Base-by-base conservation (phyloP, 78 protist genomes). In the Dictyostelium firmibasis region DNA sequence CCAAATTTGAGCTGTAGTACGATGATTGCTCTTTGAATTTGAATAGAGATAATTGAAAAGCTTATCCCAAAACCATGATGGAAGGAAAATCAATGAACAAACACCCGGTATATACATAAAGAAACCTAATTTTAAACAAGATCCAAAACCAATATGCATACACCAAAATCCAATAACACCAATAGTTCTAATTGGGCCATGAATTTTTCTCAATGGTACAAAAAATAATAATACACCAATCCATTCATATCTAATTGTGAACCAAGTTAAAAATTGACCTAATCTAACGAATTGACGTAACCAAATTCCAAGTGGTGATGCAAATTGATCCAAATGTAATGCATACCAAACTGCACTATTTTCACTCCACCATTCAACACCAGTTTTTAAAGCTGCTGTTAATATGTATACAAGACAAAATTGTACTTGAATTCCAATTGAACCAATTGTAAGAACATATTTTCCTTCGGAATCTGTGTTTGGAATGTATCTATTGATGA, bases 101-200 rank as follows among this genome's bases (percentile, higher is more conserved):
- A 60, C 33, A 43, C 85, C 93, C 5, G 93, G 93, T 38, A 88
- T 88, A 41, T 64, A 88, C 86, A 64, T 88, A 67, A 88, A 88
- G 86, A 88, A 88, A 20, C 93, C 93, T 3, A 88, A 43, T 44
- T 79, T 38, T 14, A 88, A 10, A 79, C 93, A 88, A 4, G 70
- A 35, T 4, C 93, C 93, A 78, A 88, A 88, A 2, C 93, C 93
- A 60, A 88, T 36, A 70, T 88, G 93, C 35, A 88, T 64, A 79
- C 93, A 88, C 93, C 85, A 78, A 31, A 88, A 88, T 33, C 82
- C 82, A 33, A 88, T 18, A 16, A 79, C 93, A 67, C 93, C 93
- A 8, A 88, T 0, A 8, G 93, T 79, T 36, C 93, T 35, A 5
- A 77, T 27, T 60, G 86, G 85, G 4, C 86, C 93, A 67, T 88